phyloP scores from a whole-genome alignment of 2,329 filamentous ascomycete genomes.

The Cadophora malorum region DNA sequence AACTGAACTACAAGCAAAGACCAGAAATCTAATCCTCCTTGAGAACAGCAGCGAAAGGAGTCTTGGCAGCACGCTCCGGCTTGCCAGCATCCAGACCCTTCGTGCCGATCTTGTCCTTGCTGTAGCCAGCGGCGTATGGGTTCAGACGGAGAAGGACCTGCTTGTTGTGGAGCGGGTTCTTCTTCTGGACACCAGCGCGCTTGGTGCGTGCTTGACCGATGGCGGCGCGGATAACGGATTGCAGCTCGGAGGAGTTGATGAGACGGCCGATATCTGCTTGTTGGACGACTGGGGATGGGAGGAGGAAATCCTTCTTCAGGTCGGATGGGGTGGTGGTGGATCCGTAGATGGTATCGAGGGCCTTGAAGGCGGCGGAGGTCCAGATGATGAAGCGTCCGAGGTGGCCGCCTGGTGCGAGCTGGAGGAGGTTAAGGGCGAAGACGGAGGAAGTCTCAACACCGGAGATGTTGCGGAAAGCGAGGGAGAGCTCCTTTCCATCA shows the following conservation, averaged over 20 bases:
- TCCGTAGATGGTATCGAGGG: slow-evolving; percentile 96
- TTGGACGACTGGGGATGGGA: slow-evolving; percentile 89
- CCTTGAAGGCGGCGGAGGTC: slow-evolving; percentile 96
- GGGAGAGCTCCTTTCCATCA: slow-evolving; percentile 93
- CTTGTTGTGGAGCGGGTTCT: slow-evolving; percentile 99
- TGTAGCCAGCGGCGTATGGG: slow-evolving; percentile 92
- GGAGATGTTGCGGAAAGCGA: slow-evolving; percentile 97
- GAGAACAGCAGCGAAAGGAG: slow-evolving; percentile 51
- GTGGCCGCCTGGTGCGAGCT: slow-evolving; percentile 98
- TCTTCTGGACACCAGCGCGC: slow-evolving; percentile 94
- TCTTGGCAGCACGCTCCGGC: slow-evolving; percentile 52
- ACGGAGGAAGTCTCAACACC: slow-evolving; percentile 97
- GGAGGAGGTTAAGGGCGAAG: slow-evolving; percentile 95
- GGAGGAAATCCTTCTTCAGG: slow-evolving; percentile 98
- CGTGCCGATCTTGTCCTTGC: slow-evolving; percentile 83
- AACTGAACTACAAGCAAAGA: slow-evolving; percentile 28
- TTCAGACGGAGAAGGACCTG: slow-evolving; percentile 98
- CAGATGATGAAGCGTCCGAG: slow-evolving; percentile 99
- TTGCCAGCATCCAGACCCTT: slow-evolving; percentile 68
- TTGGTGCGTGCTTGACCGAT: slow-evolving; percentile 91
- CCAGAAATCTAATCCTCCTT: slow-evolving; percentile 54
- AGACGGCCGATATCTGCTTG: slow-evolving; percentile 96
- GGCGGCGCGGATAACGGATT: slow-evolving; percentile 91
- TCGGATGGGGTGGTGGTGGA: slow-evolving; percentile 86
- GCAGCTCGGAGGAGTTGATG: slow-evolving; percentile 99